Base-by-base conservation (phyloP, 2,329 filamentous ascomycete genomes). In the Claviceps fusiformis region DNA sequence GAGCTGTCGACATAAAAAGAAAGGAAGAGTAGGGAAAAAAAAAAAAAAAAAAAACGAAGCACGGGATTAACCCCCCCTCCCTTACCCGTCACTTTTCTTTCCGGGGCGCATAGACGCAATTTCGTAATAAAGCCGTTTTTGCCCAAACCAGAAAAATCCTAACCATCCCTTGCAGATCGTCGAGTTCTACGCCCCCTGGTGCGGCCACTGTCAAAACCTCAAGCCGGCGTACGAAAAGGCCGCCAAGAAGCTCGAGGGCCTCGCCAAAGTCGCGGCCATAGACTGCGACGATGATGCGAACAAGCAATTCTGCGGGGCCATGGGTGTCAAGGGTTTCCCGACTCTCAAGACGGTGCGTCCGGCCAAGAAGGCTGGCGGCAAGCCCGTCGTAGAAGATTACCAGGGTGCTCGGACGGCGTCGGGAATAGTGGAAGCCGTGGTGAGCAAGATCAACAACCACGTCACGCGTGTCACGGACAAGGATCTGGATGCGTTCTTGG, bases 151-250 rank as follows among this genome's bases (percentile, higher is more conserved):
- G 8, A 3, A 9, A 15, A 56, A 9, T 3, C 45, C 45, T 52
- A 19, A 52, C 17, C 3, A 13, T 53, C 17, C 17, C 37, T 46
- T 29, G 37, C 61, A 83, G 78, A 78, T 83, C 49, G 73, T 83
- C 67, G 89, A 91, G 72, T 97, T 97, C 78, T 97, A 95, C 66
- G 92, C 92, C 9, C 92, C 92, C 29, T 97, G 92, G 92, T 97
- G 93, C 65, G 93, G 92, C 46, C 93, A 97, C 73, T 98, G 93
- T 75, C 81, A 95, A 73, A 96, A 87, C 72, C 85, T 98, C 65
- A 91, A 96, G 73, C 92, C 91, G 3, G 88, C 89, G 48, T 98
- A 93, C 72, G 92, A 97, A 71, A 95, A 95, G 71, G 91, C 85
- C 2, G 93, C 93, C 62, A 87, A 86, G 64, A 89, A 84, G 63